Evolutionary conservation across 768 basidiomycete species (phyloP).

Genomic region (Trametes maxima): DNA sequence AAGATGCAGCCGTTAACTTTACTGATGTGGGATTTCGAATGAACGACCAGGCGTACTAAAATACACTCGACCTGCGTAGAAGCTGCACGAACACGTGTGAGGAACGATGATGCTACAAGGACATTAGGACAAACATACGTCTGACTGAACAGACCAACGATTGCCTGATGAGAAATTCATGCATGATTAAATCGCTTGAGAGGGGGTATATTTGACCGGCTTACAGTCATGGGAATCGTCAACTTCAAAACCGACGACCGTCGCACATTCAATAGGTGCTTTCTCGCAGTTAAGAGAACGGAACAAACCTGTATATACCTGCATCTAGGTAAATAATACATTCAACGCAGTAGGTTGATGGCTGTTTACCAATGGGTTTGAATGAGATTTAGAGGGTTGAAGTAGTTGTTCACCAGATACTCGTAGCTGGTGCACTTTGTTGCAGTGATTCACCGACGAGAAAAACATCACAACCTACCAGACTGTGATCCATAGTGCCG

Average conservation of each 20-base stretch:
- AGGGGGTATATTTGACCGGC: neutral
- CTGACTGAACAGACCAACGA: neutral
- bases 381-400: neutral
- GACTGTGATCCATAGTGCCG: neutral
- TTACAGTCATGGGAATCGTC: neutral
- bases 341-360: neutral
- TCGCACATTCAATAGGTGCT: too few species aligned
- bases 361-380: neutral
- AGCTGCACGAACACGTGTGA: neutral
- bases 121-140: neutral
- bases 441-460: neutral
- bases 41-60: neutral
- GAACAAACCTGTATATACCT: neutral
- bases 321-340: neutral
- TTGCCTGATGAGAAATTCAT: neutral
- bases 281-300: neutral
- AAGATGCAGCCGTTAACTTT: too few species aligned
- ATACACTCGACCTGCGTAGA: slow-evolving; percentile 1
- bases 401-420: neutral
- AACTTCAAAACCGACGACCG: neutral
- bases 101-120: neutral
- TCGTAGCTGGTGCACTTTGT: neutral
- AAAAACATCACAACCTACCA: neutral
- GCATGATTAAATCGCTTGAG: neutral
- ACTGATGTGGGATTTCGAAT: neutral